A percentile compares a stretch with the other conserved stretches of the same genome.
Conservation (phyloP, 495 filamentous ascomycete species). For the Penicillium paradoxum region DNA sequence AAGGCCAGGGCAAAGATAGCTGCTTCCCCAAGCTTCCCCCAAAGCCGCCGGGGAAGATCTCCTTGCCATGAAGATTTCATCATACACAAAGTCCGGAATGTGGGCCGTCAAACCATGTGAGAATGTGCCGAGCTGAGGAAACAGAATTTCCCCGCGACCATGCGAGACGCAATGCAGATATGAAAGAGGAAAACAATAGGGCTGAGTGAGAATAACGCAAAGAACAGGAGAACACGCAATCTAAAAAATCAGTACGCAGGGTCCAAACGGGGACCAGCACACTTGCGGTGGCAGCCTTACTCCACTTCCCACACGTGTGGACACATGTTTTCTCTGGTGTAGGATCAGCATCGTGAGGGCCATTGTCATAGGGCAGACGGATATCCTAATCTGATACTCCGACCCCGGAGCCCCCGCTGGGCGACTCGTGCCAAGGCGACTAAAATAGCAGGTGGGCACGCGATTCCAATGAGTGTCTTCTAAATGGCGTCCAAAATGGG, state of each 20-base stretch:
- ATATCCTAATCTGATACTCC: not conserved
- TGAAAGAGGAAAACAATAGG: not conserved
- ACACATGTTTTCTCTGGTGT: not conserved
- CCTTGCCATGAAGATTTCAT: conserved; percentile 4
- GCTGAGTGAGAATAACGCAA: not conserved
- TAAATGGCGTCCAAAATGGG: not conserved
- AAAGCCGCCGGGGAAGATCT: not conserved
- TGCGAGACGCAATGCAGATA: not conserved
- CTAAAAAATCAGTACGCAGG: not conserved
- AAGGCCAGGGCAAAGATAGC: conserved; percentile 5
- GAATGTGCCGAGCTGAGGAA: not conserved
- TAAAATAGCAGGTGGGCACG: not conserved
- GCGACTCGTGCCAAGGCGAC: not conserved
- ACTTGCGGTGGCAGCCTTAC: not conserved
- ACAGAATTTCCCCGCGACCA: not conserved
- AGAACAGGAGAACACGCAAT: not conserved
- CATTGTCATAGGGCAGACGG: not conserved
- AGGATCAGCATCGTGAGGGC: not conserved
- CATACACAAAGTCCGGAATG: not conserved
- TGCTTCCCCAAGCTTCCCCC: not conserved
- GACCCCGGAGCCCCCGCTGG: not conserved
- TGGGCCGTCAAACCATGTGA: not conserved
- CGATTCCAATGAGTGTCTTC: not conserved
- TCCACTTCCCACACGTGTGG: not conserved
- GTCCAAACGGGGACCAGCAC: not conserved